phyloP scores from a whole-genome alignment of 352 stramenopile species.

The Phytopythium aichiense region DNA sequence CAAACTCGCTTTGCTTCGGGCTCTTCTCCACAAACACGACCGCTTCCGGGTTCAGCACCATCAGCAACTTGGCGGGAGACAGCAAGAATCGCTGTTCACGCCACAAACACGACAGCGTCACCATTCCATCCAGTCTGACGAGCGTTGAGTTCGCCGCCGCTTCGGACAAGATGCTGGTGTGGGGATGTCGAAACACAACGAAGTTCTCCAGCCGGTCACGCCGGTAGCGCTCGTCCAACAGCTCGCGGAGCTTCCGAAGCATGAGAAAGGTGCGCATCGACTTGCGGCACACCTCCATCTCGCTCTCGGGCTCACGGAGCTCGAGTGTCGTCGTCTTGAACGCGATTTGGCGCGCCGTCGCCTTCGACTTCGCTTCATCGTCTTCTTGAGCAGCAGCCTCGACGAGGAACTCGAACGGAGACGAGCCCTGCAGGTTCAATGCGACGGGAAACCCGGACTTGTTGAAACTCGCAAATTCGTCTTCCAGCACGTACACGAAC shows the following conservation, averaged over 20 bases:
- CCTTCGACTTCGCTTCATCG: conserved; percentile 6
- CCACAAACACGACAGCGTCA: conserved; percentile 65
- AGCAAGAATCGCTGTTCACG: conserved; percentile 75
- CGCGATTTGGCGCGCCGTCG: conserved; percentile 9
- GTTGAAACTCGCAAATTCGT: conserved; percentile 54
- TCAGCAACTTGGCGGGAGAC: conserved; percentile 46
- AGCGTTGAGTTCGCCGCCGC: conserved; percentile 21
- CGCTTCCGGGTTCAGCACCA: conserved; percentile 77
- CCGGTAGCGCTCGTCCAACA: conserved; percentile 40
- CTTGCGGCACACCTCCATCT: conserved; percentile 73
- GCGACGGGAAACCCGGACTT: conserved; percentile 38
- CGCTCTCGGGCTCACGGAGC: conserved; percentile 48
- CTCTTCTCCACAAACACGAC: conserved; percentile 59
- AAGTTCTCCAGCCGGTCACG: conserved; percentile 52
- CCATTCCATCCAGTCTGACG: conserved; percentile 57
- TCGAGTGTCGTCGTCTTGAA: conserved; percentile 26
- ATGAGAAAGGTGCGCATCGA: conserved; percentile 66
- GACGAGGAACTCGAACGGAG: conserved; percentile 65
- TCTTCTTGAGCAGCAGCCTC: conserved; percentile 20
- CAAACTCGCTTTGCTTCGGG: not conserved
- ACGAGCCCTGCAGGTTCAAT: conserved; percentile 56
- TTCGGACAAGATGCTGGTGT: conserved; percentile 41
- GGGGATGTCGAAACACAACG: conserved; percentile 49
- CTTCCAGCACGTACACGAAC: conserved; percentile 80
- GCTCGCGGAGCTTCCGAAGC: conserved; percentile 44